Base-by-base conservation (phyloP, 305 asterid genomes). In the Caryopteris hybrid region DNA sequence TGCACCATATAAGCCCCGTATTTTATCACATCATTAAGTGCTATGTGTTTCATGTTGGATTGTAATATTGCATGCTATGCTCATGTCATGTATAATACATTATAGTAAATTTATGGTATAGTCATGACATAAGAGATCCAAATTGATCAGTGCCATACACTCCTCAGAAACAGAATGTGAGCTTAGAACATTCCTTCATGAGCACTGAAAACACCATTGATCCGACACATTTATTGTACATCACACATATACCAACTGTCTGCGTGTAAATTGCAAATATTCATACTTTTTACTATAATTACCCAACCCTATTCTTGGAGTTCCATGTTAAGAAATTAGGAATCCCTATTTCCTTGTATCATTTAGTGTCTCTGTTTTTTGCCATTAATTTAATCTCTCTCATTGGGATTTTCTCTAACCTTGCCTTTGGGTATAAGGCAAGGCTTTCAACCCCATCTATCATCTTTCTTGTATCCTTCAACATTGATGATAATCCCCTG, bases 381-480 rank as follows among this genome's bases (percentile, higher is more conserved):
- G 51, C n/a, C 33, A 3, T 11, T 27, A 53, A 17, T 22, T 25
- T 48, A 18, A 25, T 61, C 71, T 38, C 51, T 17, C 47, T 34
- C 66, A 51, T 16, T 39, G 48, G 51, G 46, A 61, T 31, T 33
- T 51, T 45, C 67, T 21, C 57, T 31, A 42, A 74, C 83, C 83
- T 79, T 79, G 83, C 83, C 83, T 70, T 57, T n/a, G 71, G 63
- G 43, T 16, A 38, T 10, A 70, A 67, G 83, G 83, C 83, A 74
- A 70, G 82, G 81, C 66, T 68, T 36, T 55, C 60, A 47, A 50
- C 34, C 33, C n/a, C 52, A 25, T 18, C 36, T 17, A 27, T 64
- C 59, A 46, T 18, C 25, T 22, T 0, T 11, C 39, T 11, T 18
- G 2, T 17, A 23, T 13, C 27, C 50, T 43, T 38, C n/a, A 9